A percentile compares a stretch with the other conserved stretches of the same genome.
phyloP scores from a whole-genome alignment of 768 basidiomycete genomes.

The Dioszegia aurantiaca region DNA sequence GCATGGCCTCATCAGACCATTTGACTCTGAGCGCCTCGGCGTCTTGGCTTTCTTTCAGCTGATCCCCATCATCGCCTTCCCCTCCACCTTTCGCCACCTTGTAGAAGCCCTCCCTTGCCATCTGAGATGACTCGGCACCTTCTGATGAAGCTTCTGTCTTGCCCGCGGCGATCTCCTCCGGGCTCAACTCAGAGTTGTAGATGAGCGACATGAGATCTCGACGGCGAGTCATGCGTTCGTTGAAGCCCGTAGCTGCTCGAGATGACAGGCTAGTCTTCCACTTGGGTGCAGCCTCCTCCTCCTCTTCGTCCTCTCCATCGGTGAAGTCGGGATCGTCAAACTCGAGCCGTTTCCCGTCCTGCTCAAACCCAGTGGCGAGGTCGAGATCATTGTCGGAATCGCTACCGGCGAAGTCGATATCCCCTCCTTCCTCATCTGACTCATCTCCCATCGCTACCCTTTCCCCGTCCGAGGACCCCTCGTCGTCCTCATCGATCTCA shows the following conservation, averaged over 20 bases:
- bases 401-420: slow-evolving; percentile 48
- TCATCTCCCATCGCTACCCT: slow-evolving; percentile 39
- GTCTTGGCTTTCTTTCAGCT: slow-evolving; percentile 63
- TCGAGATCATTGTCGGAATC: slow-evolving; percentile 49
- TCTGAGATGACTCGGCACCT: slow-evolving; percentile 39
- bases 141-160: slow-evolving; percentile 45
- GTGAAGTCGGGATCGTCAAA: slow-evolving; percentile 55
- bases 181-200: slow-evolving; percentile 67
- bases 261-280: slow-evolving; percentile 72
- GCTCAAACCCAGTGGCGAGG: slow-evolving; percentile 56
- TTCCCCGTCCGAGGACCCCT: slow-evolving; percentile 33
- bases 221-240: slow-evolving; percentile 55
- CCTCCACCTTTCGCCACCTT: slow-evolving; percentile 51
- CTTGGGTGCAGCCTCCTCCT: slow-evolving; percentile 59
- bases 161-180: slow-evolving; percentile 64
- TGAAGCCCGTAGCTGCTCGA: slow-evolving; percentile 57
- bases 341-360: slow-evolving; percentile 58
- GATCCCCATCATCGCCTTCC: slow-evolving; percentile 57
- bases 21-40: slow-evolving; percentile 59
- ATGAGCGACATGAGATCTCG: slow-evolving; percentile 83
- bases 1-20: slow-evolving; percentile 75
- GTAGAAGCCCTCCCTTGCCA: slow-evolving; percentile 66
- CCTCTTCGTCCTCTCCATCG: slow-evolving; percentile 54
- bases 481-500: slow-evolving; percentile 40
- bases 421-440: slow-evolving; percentile 39